These are phyloP conservation scores for Daldinia vernicosa DNA, from an alignment of 495 filamentous ascomycete species.

Conservation along the genomic window DNA sequence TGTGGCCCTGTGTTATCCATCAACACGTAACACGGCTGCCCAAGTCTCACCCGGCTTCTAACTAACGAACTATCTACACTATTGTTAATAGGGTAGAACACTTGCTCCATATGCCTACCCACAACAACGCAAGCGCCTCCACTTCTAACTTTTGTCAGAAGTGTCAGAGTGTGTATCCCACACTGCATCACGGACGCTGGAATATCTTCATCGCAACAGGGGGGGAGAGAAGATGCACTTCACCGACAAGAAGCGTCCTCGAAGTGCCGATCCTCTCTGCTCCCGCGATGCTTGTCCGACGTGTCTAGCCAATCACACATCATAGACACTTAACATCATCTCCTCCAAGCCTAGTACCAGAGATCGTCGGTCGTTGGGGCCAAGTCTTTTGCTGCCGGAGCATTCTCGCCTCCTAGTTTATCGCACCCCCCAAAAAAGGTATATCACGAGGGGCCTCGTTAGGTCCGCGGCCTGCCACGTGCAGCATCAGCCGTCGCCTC, in stretches of 20 bases:
- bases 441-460: slow-evolving; percentile 39
- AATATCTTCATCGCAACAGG: slow-evolving; percentile 24
- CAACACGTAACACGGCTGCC: slow-evolving; percentile 36
- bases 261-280: slow-evolving; percentile 38
- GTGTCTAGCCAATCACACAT: slow-evolving; percentile 29
- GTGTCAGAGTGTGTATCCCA: slow-evolving; percentile 25
- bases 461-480: slow-evolving; percentile 39
- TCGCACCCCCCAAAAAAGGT: slow-evolving; percentile 26
- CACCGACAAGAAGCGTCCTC: slow-evolving; percentile 38
- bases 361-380: slow-evolving; percentile 39
- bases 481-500: slow-evolving; percentile 31
- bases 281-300: slow-evolving; percentile 33
- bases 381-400: slow-evolving; percentile 37
- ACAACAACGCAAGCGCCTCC: slow-evolving; percentile 19
- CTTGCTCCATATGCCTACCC: slow-evolving; percentile 25
- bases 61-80: slow-evolving; percentile 10
- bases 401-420: slow-evolving; percentile 40
- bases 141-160: slow-evolving; percentile 19
- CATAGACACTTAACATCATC: slow-evolving; percentile 14
- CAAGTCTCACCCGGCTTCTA: slow-evolving; percentile 11
- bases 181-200: slow-evolving; percentile 21
- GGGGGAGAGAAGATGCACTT: slow-evolving; percentile 23
- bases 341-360: slow-evolving; percentile 35
- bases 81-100: slow-evolving; percentile 13
- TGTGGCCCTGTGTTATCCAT: slow-evolving; percentile 29